Evolutionary conservation across 352 stramenopile species (phyloP).

Genomic region (Globisporangium paroecandrum): DNA sequence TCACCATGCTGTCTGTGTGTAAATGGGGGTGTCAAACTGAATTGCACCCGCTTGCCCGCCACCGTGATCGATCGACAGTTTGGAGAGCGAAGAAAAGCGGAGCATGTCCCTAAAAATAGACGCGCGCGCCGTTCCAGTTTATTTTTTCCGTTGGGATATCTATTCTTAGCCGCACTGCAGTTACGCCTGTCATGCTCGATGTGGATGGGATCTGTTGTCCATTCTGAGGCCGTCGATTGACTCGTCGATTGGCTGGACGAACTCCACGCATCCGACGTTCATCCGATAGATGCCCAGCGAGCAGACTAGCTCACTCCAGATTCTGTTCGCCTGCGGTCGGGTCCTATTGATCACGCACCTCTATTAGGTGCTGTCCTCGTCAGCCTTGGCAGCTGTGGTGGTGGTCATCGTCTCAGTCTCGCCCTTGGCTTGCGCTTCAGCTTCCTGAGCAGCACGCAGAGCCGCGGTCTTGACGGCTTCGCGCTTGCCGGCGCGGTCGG

Average conservation of each 20-base stretch:
- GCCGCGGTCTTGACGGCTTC: conserved; percentile 31
- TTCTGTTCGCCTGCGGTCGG: neutral
- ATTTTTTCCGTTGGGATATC: neutral
- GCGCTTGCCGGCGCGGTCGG: conserved; percentile 37
- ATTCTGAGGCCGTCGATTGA: too few relatives aligned
- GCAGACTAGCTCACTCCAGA: too few relatives aligned
- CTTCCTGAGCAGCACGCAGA: conserved; percentile 12
- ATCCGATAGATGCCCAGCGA: neutral
- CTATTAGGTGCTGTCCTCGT: neutral
- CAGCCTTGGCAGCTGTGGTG: neutral
- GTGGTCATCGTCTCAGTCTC: neutral
- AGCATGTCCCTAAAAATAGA: too few relatives aligned
- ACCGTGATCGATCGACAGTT: neutral
- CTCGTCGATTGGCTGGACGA: too few relatives aligned
- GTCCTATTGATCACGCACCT: neutral
- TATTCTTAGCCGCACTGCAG: neutral
- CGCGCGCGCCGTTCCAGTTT: neutral
- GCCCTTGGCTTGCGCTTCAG: neutral
- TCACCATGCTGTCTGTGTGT: neutral
- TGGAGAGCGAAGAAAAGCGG: neutral
- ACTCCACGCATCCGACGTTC: too few relatives aligned
- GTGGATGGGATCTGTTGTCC: too few relatives aligned
- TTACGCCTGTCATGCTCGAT: neutral
- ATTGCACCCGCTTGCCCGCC: neutral
- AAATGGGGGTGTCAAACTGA: neutral